Evolutionary conservation across 768 basidiomycete genomes (phyloP), one percentile per base, ranked within the genome.

Genomic region (Suillus placidus): DNA sequence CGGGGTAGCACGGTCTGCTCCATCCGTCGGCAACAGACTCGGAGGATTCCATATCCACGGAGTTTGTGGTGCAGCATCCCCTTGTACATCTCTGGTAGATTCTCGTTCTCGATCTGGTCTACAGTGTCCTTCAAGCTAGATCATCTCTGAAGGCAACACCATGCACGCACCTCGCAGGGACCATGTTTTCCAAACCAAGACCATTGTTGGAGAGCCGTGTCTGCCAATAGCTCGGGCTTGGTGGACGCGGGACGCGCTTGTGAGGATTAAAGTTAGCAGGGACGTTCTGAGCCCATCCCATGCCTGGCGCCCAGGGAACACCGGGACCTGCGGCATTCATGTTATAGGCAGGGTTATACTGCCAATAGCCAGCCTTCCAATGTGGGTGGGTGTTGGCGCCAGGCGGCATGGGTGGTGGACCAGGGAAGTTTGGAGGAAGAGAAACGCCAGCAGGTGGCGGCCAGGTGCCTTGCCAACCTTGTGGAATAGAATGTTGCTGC

Each of bases 21-120:
- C 68, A 23, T 73, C 75, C 34, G 80, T 77, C 40, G 79, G 72
- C 10, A 72, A 66, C 26, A 88, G 77, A 64, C 78, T 77, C 42
- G 81, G 72, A 32, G 88, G 85, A 74, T 83, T 87, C 91, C 91
- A 92, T 64, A 91, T 82, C 90, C 90, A 92, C 9, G 91, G 91
- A 0, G 91, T 91, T 16, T 83, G 80, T 7, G 80, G 77, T 18
- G 76, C 78, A 20, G 78, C 77, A 23, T 79, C 78, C 13, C 64
- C 77, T 74, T 57, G 73, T 68, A 67, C 83, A 71, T 71, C 80
- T 69, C 40, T 83, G 80, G 68, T 54, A 38, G 62, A 51, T 12
- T 60, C 66, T 51, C 64, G 65, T 69, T 60, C 76, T 75, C 43
- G 3, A 65, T 60, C 62, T 16, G 60, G 26, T 16, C 58, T 49